Evolutionary conservation across 1,139 yeast species (phyloP), one percentile per base, ranked within the genome.

Genomic region (Lodderomyces parapsilosis): DNA sequence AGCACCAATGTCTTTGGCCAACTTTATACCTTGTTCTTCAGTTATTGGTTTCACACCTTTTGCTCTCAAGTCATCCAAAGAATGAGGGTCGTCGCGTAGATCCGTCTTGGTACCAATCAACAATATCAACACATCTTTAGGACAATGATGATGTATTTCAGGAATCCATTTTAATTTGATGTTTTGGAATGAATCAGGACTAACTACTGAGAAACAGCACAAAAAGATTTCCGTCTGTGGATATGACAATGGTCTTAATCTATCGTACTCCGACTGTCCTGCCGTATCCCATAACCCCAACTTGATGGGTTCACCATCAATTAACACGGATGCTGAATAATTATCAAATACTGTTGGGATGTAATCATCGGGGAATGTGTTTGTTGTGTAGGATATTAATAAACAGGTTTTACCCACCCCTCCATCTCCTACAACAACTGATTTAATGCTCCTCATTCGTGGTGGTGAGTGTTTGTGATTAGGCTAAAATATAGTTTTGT

Each of bases 231-330:
- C 96, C 0, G 97, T 89, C 58, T 90, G 96, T 2, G 96, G 96
- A 59, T 90, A 90, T 15, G 95, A 86, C 50, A 90, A 71, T 4
- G 97, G 97, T 65, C 97, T 78, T 59, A 90, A 74, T 50, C 96
- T 75, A 63, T 90, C 96, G 63, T 90, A 90, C 62, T 90, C 97
- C 58, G 87, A 86, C 65, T 90, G 97, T 23, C 97, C 97, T 7
- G 97, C 97, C n/a, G 97, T 90, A 76, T 90, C 97, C 96, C 96
- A 90, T 42, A 90, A 74, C 19, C 95, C 96, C 41, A 90, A 72
- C 57, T 86, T 86, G 54, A 87, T 83, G 43, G 86, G 85, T 56
- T 83, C 89, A 36, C 86, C 86, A 56, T 86, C 93, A 32, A 84
- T 85, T 78, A 87, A 81, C 28, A 90, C 91, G 39, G 87, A 85